phyloP scores from a whole-genome alignment of 495 filamentous ascomycete genomes.

The Penicillium antarcticum region DNA sequence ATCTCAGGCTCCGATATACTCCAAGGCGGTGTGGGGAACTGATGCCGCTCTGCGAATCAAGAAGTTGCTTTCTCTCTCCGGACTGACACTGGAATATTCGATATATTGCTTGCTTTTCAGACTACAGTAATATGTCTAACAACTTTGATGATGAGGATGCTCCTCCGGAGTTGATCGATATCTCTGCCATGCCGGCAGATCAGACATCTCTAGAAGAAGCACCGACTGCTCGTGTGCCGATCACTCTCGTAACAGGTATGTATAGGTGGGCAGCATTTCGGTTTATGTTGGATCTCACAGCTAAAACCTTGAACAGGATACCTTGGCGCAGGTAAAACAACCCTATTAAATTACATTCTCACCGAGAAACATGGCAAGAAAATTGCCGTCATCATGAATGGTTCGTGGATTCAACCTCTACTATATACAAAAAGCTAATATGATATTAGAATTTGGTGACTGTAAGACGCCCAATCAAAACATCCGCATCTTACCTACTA shows the following conservation, averaged over 20 bases:
- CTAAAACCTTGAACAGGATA: slow-evolving; percentile 53
- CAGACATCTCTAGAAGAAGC: slow-evolving; percentile 17
- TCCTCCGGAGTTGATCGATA: slow-evolving; percentile 69
- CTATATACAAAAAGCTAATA: slow-evolving; percentile 12
- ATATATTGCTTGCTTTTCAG: not conserved
- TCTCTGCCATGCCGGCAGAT: slow-evolving; percentile 33
- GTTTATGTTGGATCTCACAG: not conserved
- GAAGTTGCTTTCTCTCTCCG: not conserved
- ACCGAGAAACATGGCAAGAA: slow-evolving; percentile 93
- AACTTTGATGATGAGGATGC: slow-evolving; percentile 66
- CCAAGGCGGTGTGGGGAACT: too few species aligned
- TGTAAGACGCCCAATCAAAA: slow-evolving; percentile 52
- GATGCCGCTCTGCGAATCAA: not conserved
- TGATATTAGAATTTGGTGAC: slow-evolving; percentile 80
- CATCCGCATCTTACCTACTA: not conserved
- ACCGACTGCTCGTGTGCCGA: slow-evolving; percentile 65
- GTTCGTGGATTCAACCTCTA: slow-evolving; percentile 35
- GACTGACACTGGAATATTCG: too few species aligned
- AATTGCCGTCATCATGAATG: slow-evolving; percentile 96
- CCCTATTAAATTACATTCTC: slow-evolving; percentile 91
- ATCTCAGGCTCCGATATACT: too few species aligned
- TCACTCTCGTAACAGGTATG: slow-evolving; percentile 90
- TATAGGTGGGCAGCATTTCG: not conserved
- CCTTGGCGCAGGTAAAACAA: slow-evolving; percentile 93
- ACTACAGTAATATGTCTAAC: slow-evolving; percentile 22